Percentiles rank a stretch among this genome's conserved stretches.
Evolutionary conservation across 2,329 filamentous ascomycete genomes (phyloP).

Genomic region (Verticillium dahliae): DNA sequence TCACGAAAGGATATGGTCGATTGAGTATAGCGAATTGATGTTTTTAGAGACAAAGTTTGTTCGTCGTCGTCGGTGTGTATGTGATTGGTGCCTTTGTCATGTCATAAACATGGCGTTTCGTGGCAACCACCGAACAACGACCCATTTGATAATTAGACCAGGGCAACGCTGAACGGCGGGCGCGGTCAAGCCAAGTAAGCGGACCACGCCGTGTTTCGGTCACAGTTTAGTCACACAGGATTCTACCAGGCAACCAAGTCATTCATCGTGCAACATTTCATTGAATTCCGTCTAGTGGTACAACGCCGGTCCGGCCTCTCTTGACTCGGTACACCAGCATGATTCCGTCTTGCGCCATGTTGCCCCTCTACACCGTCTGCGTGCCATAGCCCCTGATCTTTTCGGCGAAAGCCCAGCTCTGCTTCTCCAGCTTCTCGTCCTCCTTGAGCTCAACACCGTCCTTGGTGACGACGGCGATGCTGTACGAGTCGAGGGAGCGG

Average conservation of each 20-base stretch:
- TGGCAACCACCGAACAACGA: too few species aligned
- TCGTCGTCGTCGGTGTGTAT: background rate
- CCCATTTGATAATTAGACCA: too few species aligned
- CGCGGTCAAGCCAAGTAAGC: too few species aligned
- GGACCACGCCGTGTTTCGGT: too few species aligned
- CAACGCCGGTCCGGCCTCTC: background rate
- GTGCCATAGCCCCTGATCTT: slow-evolving; percentile 92
- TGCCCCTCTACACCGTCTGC: slow-evolving; percentile 51
- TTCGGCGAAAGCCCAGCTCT: slow-evolving; percentile 98
- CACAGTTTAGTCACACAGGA: too few species aligned
- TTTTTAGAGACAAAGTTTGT: background rate
- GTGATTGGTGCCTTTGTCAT: background rate
- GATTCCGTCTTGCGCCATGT: background rate
- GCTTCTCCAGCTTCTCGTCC: slow-evolving; percentile 81
- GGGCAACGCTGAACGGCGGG: too few species aligned
- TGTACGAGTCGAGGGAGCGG: slow-evolving; percentile 84
- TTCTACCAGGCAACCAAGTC: background rate
- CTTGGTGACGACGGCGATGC: slow-evolving; percentile 82
- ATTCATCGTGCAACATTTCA: background rate
- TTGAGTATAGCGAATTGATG: slow-evolving; percentile 3
- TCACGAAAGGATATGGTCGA: background rate
- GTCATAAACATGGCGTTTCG: too few species aligned
- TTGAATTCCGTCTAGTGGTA: slow-evolving; percentile 2
- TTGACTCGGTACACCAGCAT: background rate
- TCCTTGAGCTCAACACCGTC: slow-evolving; percentile 82